Evolutionary conservation across 1,284 basidiomycete genomes (phyloP).

Genomic region (Cutaneotrichosporon cavernicola): DNA sequence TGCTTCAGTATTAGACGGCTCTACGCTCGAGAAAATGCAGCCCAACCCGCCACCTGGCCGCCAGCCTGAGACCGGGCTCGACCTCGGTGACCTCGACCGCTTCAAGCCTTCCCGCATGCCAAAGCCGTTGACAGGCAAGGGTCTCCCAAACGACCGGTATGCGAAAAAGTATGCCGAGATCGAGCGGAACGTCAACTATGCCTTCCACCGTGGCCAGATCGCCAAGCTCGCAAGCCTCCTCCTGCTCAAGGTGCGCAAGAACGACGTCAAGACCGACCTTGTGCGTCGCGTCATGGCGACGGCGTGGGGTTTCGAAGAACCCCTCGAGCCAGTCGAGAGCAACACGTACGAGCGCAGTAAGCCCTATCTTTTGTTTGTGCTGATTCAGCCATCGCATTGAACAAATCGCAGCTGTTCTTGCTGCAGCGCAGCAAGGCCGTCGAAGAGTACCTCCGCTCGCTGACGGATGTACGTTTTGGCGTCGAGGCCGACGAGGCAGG

Average conservation of each 20-base stretch:
- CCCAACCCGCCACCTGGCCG: not conserved
- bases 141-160: not conserved
- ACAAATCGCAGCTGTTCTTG: constrained; percentile 26
- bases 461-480: constrained; percentile 5
- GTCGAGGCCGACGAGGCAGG: constrained; percentile 2
- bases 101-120: not conserved
- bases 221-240: constrained; percentile 15
- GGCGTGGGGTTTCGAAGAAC: constrained; percentile 25
- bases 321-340: not conserved
- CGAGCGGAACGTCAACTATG: constrained; percentile 18
- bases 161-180: constrained; percentile 6
- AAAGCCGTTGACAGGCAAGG: not conserved
- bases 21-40: not conserved
- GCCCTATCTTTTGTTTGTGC: not conserved
- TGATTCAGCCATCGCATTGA: constrained; percentile 19
- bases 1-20: not conserved
- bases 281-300: constrained; percentile 18
- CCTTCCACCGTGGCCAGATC: constrained; percentile 27
- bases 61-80: not conserved
- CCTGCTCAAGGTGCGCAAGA: not conserved
- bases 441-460: constrained; percentile 5
- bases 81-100: constrained; percentile 1
- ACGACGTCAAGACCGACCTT: constrained; percentile 5
- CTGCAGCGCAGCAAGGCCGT: constrained; percentile 19
- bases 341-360: not conserved